Conservation (phyloP, 768 basidiomycete genomes). For the Phylloporus sp. region DNA sequence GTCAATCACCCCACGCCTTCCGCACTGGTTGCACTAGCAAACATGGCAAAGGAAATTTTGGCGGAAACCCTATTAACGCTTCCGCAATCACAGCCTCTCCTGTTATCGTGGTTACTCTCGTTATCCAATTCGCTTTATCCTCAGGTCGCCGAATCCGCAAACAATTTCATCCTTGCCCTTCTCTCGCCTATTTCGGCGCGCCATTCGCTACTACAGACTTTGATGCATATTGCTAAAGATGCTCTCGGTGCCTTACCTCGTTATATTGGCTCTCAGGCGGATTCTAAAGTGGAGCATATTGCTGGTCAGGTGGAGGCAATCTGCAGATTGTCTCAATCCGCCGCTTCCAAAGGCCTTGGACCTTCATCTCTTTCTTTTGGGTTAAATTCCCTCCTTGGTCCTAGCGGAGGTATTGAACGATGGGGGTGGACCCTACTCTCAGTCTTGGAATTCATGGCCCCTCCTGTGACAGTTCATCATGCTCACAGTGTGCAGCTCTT, state of each 20-base stretch:
- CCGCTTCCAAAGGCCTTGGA: slow-evolving; percentile 15
- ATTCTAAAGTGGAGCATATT: slow-evolving; percentile 68
- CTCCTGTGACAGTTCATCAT: slow-evolving; percentile 44
- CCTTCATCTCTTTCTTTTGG: slow-evolving; percentile 46
- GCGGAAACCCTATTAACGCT: slow-evolving; percentile 55
- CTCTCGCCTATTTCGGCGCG: slow-evolving; percentile 42
- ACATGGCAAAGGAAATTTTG: slow-evolving; percentile 56
- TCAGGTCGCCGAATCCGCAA: slow-evolving; percentile 50
- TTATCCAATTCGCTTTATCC: slow-evolving; percentile 59
- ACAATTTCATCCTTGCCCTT: slow-evolving; percentile 42
- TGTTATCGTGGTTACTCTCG: slow-evolving; percentile 70
- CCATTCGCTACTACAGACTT: slow-evolving; percentile 47
- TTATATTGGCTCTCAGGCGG: slow-evolving; percentile 64
- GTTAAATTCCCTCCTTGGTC: slow-evolving; percentile 68
- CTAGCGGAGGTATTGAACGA: slow-evolving; percentile 79
- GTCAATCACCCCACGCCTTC: slow-evolving; percentile 66
- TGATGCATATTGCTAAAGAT: slow-evolving; percentile 61
- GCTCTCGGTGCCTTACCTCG: slow-evolving; percentile 70
- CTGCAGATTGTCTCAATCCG: slow-evolving; percentile 43
- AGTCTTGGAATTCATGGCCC: slow-evolving; percentile 70
- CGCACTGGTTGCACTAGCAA: slow-evolving; percentile 56
- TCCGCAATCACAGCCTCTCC: slow-evolving; percentile 60
- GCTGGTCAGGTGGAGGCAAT: slow-evolving; percentile 68
- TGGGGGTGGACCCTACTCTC: slow-evolving; percentile 89
- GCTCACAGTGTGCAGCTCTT: slow-evolving; percentile 50